Base-by-base conservation (phyloP, 441 rosid species). In the Brassica hybrid region DNA sequence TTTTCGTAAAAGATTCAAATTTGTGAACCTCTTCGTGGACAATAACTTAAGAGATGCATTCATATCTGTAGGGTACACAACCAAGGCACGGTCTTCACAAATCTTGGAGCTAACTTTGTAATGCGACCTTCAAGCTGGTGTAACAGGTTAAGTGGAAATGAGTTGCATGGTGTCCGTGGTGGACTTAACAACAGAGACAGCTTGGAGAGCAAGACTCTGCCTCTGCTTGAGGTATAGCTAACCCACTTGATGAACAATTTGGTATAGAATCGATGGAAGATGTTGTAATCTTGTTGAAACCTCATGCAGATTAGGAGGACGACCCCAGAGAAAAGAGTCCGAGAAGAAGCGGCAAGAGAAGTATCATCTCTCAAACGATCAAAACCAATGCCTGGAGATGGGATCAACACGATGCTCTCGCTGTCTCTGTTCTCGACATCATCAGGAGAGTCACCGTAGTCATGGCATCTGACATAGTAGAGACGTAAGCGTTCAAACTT, bases 321-420 rank as follows among this genome's bases (percentile, higher is more conserved):
- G 2, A 52, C 17, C 23, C 18, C 11, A 23, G 74, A 61, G 71
- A 75, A 52, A 27, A 66, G 66, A 70, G n/a, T 61, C 52, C 17
- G 58, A 56, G 52, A 67, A 18, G 80, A 65, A 58, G 16, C 69
- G 1, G 65, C 1, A 1, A 50, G 2, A 7, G 41, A 48, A 45
- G 34, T 57, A 32, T 30, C 45, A 48, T 65, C 34, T 13, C 1
- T 54, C 11, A 69, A 78, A 21, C 76, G 75, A 50, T 13, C 45
- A 27, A 80, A 71, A 71, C 34, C 12, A 68, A n/a, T 41, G 38
- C 58, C 65, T 2, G 63, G 75, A 61, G 76, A 80, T 57, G 82
- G 79, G 19, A 80, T 82, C 74, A 76, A 85, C 81, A 87, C 88
- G 4, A 79, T 70, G 61, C 91, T 87, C 9, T 81, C 89, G 6